Evolutionary conservation across 1,284 basidiomycete genomes (phyloP), one percentile per base, ranked within the genome.

Genomic region (Pseudozyma tsukubaensis): DNA sequence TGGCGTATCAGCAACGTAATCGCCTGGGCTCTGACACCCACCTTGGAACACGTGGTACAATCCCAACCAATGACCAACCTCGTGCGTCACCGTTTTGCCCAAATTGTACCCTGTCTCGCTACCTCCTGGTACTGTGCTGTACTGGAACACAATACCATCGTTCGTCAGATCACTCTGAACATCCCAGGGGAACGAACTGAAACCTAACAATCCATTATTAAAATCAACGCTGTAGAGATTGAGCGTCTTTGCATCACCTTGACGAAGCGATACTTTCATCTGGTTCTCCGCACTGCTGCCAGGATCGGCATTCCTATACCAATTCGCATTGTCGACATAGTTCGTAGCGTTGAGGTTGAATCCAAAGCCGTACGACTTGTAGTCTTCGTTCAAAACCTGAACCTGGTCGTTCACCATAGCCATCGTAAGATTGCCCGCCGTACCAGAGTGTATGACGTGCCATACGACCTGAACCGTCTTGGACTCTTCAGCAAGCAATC

Each of bases 21-120:
- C 89, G 14, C 89, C 89, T 16, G 84, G 58, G 40, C 85, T 86
- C 37, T 69, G 72, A 85, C 88, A 89, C 5, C 89, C 88, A 32
- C 88, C 88, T 76, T 89, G 87, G 86, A 89, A 90, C 37, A 88
- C 88, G 79, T 89, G 89, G 83, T 88, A 89, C 39, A 89, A 85
- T 37, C 89, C 88, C 72, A 89, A 47, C 77, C 77, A 81, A 47
- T 76, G 68, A 1, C 72, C 77, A 49, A 87, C 88, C 80, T 89
- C 89, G 77, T 89, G 89, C 4, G 88, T 88, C 44, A 88, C 78
- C 11, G 89, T 89, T 86, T 87, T 72, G 53, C 88, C 88, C 62
- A 86, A 77, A 79, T 89, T 86, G 83, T 88, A 89, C 59, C 85
- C 85, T 29, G 81, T 70, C 14, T 87, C 82, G 54, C 83, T 84